phyloP scores from a whole-genome alignment of 1,284 basidiomycete species.

The Microbotryomycetes sp. region DNA sequence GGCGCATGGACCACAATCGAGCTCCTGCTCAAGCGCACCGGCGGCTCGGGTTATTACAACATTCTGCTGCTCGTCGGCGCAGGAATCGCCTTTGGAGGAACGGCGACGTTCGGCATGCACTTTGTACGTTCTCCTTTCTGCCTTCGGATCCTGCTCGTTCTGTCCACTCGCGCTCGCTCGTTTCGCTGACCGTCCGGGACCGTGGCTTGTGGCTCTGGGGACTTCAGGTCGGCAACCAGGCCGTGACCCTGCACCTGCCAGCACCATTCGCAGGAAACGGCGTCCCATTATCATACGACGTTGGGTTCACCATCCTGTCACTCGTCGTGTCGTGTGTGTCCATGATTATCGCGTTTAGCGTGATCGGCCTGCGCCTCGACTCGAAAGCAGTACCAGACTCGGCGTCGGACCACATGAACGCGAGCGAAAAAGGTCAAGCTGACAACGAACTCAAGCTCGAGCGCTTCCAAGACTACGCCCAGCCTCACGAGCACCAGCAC shows the following conservation, averaged over 20 bases:
- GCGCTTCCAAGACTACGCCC: background rate
- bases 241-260: constrained; percentile 41
- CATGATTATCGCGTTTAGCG: constrained; percentile 45
- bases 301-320: constrained; percentile 45
- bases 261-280: constrained; percentile 20
- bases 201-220: background rate
- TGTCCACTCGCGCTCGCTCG: background rate
- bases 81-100: constrained; percentile 44
- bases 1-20: constrained; percentile 45
- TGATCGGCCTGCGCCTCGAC: constrained; percentile 44
- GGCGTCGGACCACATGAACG: background rate
- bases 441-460: background rate
- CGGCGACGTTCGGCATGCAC: constrained; percentile 42
- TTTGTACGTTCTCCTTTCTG: constrained; percentile 9
- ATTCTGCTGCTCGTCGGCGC: constrained; percentile 41
- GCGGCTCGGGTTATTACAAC: constrained; percentile 43
- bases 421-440: background rate
- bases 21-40: constrained; percentile 41
- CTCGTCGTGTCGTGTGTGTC: constrained; percentile 42
- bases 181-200: background rate
- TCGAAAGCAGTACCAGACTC: constrained; percentile 19
- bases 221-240: constrained; percentile 44
- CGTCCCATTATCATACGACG: constrained; percentile 42
- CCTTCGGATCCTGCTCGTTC: background rate
- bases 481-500: background rate